Percentiles rank a stretch among this genome's conserved stretches.
These are phyloP conservation scores for Penicillium robsamsonii DNA, from an alignment of 495 filamentous ascomycete species.

Conservation along the genomic window DNA sequence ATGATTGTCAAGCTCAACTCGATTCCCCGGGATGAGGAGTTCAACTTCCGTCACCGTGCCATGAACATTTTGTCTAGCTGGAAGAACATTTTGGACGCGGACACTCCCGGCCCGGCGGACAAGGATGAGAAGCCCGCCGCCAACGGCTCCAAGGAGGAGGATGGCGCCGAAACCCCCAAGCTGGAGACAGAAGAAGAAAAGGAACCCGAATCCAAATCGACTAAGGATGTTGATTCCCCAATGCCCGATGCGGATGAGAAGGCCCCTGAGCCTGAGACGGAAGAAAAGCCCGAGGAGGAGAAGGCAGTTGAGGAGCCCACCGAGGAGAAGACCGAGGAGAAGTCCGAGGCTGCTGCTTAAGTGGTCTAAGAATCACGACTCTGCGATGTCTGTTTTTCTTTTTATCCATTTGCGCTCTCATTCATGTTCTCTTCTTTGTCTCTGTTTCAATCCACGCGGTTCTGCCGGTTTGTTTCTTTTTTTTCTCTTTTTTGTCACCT, in stretches of 20 bases:
- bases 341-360: conserved; percentile 23
- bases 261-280: conserved; percentile 12
- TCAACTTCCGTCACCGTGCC: conserved; percentile 76
- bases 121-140: conserved; percentile 46
- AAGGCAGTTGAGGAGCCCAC: conserved; percentile 22
- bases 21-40: conserved; percentile 84
- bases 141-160: conserved; percentile 55
- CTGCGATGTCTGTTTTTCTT: conserved; percentile 8
- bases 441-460: conserved; percentile 5
- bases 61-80: conserved; percentile 72
- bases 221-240: conserved; percentile 42
- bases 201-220: conserved; percentile 37
- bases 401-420: conserved; percentile 6
- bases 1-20: conserved; percentile 77
- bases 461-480: conserved; percentile 1
- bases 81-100: conserved; percentile 71
- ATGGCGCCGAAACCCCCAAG: conserved; percentile 40
- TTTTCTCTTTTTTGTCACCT: conserved; percentile 7
- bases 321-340: conserved; percentile 21
- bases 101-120: conserved; percentile 39
- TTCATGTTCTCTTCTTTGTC: conserved; percentile 5
- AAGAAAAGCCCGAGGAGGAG: conserved; percentile 10
- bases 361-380: conserved; percentile 4
- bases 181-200: conserved; percentile 47
- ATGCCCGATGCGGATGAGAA: conserved; percentile 36